Evolutionary conservation across 2,329 filamentous ascomycete species (phyloP), one percentile per base, ranked within the genome.

Genomic region (Cercospora janseana): DNA sequence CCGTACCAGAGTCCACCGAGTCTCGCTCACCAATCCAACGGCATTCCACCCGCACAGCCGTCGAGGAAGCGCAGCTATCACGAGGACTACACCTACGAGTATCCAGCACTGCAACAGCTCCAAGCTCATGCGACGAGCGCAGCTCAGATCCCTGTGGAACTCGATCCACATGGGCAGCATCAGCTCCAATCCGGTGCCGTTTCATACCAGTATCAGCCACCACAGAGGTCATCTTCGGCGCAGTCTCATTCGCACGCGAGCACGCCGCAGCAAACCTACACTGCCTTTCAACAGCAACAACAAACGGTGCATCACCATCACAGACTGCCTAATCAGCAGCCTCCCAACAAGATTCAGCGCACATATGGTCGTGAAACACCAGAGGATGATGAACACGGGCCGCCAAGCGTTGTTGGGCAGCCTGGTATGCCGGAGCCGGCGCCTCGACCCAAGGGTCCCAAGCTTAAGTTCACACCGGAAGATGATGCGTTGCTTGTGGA

Each of bases 391-490:
- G 64, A 67, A 8, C 52, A 72, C 74, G 79, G 86, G 6, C 85
- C 87, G 24, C 86, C 87, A n/a, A 93, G 85, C 63, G 85, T 95
- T 37, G 88, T 95, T 44, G 89, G 89, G 32, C 85, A 90, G 66
- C 83, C 80, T 34, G 90, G 90, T 42, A 95, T 95, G 90, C 91
- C 91, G 10, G 72, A 79, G 31, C 90, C 90, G 46, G 90, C 89
- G 34, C 81, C 86, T 45, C 77, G 86, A 61, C 91, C 91, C 7
- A 82, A 87, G 53, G 89, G 88, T 3, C 90, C 90, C 5, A 96
- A 95, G 72, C 77, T 95, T 60, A 95, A 95, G 70, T 96, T 96
- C 66, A 95, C 90, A 1, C 83, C 88, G 7, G 90, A 95, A 69
- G 91, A 96, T 66, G 91, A 96, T 69, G 84, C 87, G 60, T 74